Percentiles rank a stretch among this genome's conserved stretches.
phyloP scores from a whole-genome alignment of 2,329 filamentous ascomycete genomes.

The Xylaria polymorpha region DNA sequence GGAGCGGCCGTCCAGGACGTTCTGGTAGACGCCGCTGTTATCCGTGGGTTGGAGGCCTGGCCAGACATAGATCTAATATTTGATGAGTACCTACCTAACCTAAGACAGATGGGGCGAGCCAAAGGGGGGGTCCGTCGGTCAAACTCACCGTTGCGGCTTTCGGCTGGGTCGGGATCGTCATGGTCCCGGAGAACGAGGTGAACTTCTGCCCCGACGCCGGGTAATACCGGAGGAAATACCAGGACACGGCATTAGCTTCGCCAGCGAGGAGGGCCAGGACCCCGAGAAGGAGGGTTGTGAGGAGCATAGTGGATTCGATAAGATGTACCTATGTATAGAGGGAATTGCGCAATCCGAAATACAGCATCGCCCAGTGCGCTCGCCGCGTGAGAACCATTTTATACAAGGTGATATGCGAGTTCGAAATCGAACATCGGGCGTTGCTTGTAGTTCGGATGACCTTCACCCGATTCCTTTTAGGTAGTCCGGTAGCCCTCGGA shows the following conservation, averaged over 20 bases:
- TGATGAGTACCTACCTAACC: background rate
- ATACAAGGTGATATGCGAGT: background rate
- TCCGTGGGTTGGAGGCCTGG: conserved; percentile 56
- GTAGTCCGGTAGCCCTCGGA: background rate
- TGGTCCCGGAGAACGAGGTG: conserved; percentile 49
- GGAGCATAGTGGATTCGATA: conserved; percentile 34
- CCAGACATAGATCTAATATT: conserved; percentile 55
- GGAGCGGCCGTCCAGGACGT: conserved; percentile 55
- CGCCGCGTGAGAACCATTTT: conserved; percentile 6
- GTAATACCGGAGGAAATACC: conserved; percentile 52
- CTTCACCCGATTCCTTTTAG: conserved; percentile 37
- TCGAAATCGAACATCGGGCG: background rate
- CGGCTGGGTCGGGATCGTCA: conserved; percentile 48
- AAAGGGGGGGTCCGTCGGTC: background rate
- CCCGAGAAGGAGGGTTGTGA: conserved; percentile 37
- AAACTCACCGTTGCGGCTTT: conserved; percentile 46
- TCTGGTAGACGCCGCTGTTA: conserved; percentile 56
- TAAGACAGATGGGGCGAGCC: conserved; percentile 8
- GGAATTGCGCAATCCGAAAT: background rate
- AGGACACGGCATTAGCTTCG: conserved; percentile 48
- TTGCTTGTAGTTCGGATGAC: conserved; percentile 9
- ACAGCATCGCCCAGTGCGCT: conserved; percentile 7
- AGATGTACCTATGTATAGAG: background rate
- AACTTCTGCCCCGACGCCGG: conserved; percentile 51
- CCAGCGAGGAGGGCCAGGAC: conserved; percentile 45